Percentiles rank a stretch among this genome's conserved stretches.
phyloP scores from a whole-genome alignment of 169 alveolate species.

The Eimeria mitis region DNA sequence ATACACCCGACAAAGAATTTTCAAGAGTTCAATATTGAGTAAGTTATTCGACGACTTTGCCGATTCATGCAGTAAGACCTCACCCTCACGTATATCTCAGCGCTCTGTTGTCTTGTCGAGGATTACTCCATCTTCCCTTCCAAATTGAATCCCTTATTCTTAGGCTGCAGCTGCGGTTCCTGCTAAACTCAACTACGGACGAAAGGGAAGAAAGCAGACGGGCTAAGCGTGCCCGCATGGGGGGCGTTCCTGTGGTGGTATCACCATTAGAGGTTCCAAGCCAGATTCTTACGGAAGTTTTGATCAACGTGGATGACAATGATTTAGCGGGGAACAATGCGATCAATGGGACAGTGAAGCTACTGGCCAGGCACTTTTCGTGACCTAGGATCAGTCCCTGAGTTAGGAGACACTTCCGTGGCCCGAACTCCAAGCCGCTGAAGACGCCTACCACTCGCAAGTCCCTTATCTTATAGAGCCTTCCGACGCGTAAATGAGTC shows the following conservation, averaged over 20 bases:
- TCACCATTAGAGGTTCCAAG: not conserved
- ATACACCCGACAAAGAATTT: not conserved
- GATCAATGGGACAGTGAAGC: too few species aligned
- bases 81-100: not conserved
- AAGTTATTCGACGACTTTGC: not conserved
- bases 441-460: not conserved
- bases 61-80: not conserved
- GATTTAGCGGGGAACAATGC: too few species aligned
- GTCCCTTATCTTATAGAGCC: not conserved
- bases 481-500: not conserved
- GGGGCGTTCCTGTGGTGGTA: not conserved
- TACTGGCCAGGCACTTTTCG: too few species aligned
- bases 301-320: too few species aligned
- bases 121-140: not conserved
- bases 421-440: too few species aligned
- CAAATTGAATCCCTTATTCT: not conserved
- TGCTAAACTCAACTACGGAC: not conserved
- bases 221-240: not conserved
- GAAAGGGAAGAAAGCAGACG: too few species aligned
- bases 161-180: not conserved
- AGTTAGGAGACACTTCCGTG: too few species aligned
- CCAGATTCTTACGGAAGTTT: too few species aligned
- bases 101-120: not conserved
- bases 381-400: too few species aligned
- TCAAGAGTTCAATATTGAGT: not conserved